phyloP scores from a whole-genome alignment of 495 filamentous ascomycete genomes.

The Glonium stellatum region DNA sequence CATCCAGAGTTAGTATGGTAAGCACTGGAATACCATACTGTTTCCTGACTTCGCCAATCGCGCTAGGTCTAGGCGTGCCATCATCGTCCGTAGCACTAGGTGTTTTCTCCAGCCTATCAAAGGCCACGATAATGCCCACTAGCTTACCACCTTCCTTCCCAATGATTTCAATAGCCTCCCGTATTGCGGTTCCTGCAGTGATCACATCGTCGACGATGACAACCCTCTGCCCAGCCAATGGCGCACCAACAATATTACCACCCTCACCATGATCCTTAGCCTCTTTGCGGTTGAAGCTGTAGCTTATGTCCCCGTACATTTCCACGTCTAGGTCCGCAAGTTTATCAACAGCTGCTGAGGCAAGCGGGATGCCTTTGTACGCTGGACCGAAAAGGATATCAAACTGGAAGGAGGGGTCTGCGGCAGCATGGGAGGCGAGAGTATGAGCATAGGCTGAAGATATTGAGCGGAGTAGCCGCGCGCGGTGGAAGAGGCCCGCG shows the following conservation, averaged over 20 bases:
- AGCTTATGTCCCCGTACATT: constrained; percentile 55
- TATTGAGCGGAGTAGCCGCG: constrained; percentile 63
- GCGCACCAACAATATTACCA: constrained; percentile 80
- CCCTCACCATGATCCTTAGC: constrained; percentile 91
- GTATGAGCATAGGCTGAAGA: constrained; percentile 73
- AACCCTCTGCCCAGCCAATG: constrained; percentile 73
- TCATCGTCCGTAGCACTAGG: constrained; percentile 36
- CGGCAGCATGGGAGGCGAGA: constrained; percentile 42
- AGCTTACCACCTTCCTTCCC: constrained; percentile 70
- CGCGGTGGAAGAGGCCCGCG: constrained; percentile 76
- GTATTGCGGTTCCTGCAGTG: constrained; percentile 86
- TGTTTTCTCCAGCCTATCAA: constrained; percentile 84
- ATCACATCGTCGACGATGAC: constrained; percentile 95
- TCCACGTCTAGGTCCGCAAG: constrained; percentile 55
- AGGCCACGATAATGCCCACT: constrained; percentile 75
- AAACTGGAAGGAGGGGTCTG: constrained; percentile 45
- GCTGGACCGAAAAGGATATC: constrained; percentile 78
- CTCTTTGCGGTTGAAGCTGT: constrained; percentile 93
- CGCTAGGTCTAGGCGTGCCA: constrained; percentile 32
- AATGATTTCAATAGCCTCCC: constrained; percentile 83
- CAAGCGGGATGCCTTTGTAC: constrained; percentile 92
- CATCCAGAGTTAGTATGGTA: constrained; percentile 52
- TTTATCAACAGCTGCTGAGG: constrained; percentile 62
- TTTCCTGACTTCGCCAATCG: constrained; percentile 69
- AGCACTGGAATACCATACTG: constrained; percentile 46